Evolutionary conservation across 208 protist genomes (phyloP).

Genomic region (Trypanosomatidae sp.): DNA sequence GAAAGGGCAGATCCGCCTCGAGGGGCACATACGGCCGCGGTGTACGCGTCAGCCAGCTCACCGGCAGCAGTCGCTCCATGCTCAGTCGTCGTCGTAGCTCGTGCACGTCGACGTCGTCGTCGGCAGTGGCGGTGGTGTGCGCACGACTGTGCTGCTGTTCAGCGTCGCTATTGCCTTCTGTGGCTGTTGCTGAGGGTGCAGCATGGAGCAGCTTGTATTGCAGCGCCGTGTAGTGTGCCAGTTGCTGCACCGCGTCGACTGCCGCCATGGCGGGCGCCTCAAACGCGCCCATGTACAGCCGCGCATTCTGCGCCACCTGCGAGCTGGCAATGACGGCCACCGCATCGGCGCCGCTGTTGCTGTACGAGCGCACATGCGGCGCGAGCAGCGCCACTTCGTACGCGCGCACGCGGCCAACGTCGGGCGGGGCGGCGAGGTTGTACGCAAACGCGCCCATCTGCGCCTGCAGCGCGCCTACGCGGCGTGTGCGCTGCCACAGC

Average conservation of each 20-base stretch:
- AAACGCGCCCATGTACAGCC: constrained; percentile 75
- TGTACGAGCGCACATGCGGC: constrained; percentile 39
- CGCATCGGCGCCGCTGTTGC: constrained; percentile 34
- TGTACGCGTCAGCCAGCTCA: constrained; percentile 73
- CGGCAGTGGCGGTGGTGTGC: not conserved
- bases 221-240: constrained; percentile 48
- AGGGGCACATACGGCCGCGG: constrained; percentile 75
- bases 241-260: constrained; percentile 69
- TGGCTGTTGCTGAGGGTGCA: not conserved
- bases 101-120: constrained; percentile 3
- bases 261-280: constrained; percentile 70
- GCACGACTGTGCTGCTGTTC: not conserved
- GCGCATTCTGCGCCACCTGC: constrained; percentile 65
- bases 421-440: constrained; percentile 17
- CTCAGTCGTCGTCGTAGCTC: constrained; percentile 9
- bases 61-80: constrained; percentile 51
- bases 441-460: constrained; percentile 67
- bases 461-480: constrained; percentile 71
- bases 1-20: constrained; percentile 74
- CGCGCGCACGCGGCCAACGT: constrained; percentile 32
- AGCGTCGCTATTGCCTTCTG: not conserved
- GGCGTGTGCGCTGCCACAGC: constrained; percentile 78
- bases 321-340: constrained; percentile 60
- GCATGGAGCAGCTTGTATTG: constrained; percentile 39
- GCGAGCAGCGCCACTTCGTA: constrained; percentile 59